Conservation (phyloP, 2,329 filamentous ascomycete species). For the Trichophyton equinum region DNA sequence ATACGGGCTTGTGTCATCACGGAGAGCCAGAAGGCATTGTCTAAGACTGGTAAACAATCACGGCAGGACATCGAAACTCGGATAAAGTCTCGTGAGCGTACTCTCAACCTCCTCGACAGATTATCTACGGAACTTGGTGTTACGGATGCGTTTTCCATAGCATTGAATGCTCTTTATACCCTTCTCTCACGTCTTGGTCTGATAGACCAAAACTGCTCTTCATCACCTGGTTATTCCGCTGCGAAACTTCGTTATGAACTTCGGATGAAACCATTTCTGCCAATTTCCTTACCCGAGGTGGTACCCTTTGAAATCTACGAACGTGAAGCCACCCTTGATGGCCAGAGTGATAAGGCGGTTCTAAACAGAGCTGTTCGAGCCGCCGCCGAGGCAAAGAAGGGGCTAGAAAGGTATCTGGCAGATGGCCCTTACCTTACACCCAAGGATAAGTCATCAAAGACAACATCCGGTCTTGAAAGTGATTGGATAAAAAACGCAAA, state of each 20-base stretch:
- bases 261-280: conserved; percentile 72
- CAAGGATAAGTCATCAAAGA: conserved; percentile 10
- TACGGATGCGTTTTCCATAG: conserved; percentile 42
- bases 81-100: conserved; percentile 26
- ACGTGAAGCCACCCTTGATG: conserved; percentile 30
- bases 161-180: conserved; percentile 50
- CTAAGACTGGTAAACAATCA: conserved; percentile 9
- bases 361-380: conserved; percentile 30
- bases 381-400: conserved; percentile 30
- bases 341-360: conserved; percentile 31
- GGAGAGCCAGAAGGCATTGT: conserved; percentile 20
- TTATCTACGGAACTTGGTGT: conserved; percentile 54
- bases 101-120: conserved; percentile 44
- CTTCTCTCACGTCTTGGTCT: conserved; percentile 47
- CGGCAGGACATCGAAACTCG: conserved; percentile 15
- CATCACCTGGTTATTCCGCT: conserved; percentile 51
- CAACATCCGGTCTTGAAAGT: conserved; percentile 41
- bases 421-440: conserved; percentile 24
- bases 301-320: conserved; percentile 53
- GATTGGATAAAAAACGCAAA: conserved; percentile 51
- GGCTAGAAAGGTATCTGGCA: conserved; percentile 32
- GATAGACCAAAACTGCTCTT: conserved; percentile 38
- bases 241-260: conserved; percentile 63
- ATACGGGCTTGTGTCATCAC: conserved; percentile 53
- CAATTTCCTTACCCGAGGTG: conserved; percentile 54